phyloP scores from a whole-genome alignment of 2,329 filamentous ascomycete genomes.

The Botrytis byssoidea region DNA sequence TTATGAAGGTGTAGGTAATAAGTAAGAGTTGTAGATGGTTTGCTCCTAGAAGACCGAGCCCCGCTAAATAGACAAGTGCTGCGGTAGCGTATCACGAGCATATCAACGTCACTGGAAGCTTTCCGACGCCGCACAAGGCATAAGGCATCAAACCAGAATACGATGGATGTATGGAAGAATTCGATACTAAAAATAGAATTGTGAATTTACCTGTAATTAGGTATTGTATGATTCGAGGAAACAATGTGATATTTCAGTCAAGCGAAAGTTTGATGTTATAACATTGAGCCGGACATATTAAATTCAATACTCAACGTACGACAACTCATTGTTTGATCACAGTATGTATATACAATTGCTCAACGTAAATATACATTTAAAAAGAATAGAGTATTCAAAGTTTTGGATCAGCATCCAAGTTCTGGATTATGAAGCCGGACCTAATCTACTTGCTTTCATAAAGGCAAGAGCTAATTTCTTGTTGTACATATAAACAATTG shows the following conservation, averaged over 20 bases:
- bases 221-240: no score
- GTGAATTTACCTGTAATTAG: background rate
- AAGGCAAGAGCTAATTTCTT: slow-evolving; percentile 29
- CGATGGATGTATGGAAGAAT: background rate
- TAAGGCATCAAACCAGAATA: background rate
- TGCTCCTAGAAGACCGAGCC: background rate
- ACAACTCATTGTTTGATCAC: background rate
- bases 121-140: slow-evolving; percentile 3
- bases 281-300: no score
- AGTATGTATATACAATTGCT: background rate
- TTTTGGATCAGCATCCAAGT: slow-evolving; percentile 16
- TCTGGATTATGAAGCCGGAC: slow-evolving; percentile 23
- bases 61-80: slow-evolving; percentile 12
- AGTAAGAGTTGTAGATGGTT: slow-evolving; percentile 1
- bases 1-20: slow-evolving; percentile 2
- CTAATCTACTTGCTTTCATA: slow-evolving; percentile 28
- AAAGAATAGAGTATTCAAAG: slow-evolving; percentile 17
- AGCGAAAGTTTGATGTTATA: background rate
- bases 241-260: no score
- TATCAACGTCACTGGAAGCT: slow-evolving; percentile 4
- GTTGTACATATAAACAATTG: slow-evolving; percentile 36
- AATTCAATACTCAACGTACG: background rate
- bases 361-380: background rate
- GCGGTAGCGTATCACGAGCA: background rate
- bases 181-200: background rate